Evolutionary conservation across 306 rosid genomes (phyloP), one percentile per base, ranked within the genome.

Genomic region (Citrullus mucosospermus): DNA sequence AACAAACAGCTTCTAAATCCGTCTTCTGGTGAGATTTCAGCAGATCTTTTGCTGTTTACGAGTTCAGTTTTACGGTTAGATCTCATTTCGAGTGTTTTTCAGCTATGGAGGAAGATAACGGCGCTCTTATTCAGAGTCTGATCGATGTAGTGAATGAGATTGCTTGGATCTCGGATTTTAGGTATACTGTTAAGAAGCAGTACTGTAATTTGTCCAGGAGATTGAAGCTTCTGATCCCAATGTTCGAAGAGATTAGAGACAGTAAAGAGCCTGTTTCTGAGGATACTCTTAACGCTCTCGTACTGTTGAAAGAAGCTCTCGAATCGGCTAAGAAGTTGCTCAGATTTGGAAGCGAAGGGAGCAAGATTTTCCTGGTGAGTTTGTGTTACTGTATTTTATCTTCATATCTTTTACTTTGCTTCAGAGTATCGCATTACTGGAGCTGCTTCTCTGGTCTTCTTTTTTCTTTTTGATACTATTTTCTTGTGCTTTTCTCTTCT

Each of bases 191-290:
- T 48, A 96, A 96, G 93, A 96, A 89, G 80, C 97, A 92, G 81
- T 96, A 88, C 76, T 91, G 96, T 41, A 96, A 96, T 89, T 78
- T 96, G 80, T 91, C 96, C 3, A 81, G 99, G 81, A 84, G 99
- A 85, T 34, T 96, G 86, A 96, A 96, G 87, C 92, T 96, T 10
- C 77, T 96, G 79, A 91, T 82, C 7, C 99, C 99, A 67, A 84
- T 96, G 93, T 92, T 96, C 60, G 97, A 96, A 80, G 99, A 92
- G 87, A 91, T 95, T 83, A 81, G 93, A 78, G 98, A 96, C 71
- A 80, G 82, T 53, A 85, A 84, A 25, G 85, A 85, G 80, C 50
- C 50, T 16, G 46, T 91, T 4, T 83, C 96, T 9, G 75, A 77
- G 36, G 81, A 86, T 11, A 85, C 91, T 60, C 46, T 81, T 11